These are phyloP conservation scores for Helianthus annuus DNA, from an alignment of 129 eudicot species.

Conservation along the genomic window HanXRQr2.0-SUNRISE NC_035438.2:5531597-5532096, in stretches of 20 bases:
- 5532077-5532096: not conserved
- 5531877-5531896: constrained; percentile 25
- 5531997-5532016: constrained; percentile 18
- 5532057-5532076: constrained; percentile 14
- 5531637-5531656: not conserved
- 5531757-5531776: constrained; percentile 11
- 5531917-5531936: constrained; percentile 40
- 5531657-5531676: not conserved
- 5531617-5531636: too few species aligned
- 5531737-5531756: not conserved
- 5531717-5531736: not conserved
- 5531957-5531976: constrained; percentile 12
- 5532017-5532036: constrained; percentile 5
- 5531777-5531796: constrained; percentile 22
- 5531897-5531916: constrained; percentile 20
- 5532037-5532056: constrained; percentile 35
- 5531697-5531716: not conserved
- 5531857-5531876: constrained; percentile 30
- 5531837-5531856: constrained; percentile 54
- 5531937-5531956: constrained; percentile 41
- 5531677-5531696: not conserved
- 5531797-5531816: constrained; percentile 38
- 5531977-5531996: not conserved
- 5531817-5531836: constrained; percentile 48
- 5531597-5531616: not conserved